These are phyloP conservation scores for Osmanthus fragrans DNA, from an alignment of 257 asterid genomes.

Conservation along the genomic window DNA sequence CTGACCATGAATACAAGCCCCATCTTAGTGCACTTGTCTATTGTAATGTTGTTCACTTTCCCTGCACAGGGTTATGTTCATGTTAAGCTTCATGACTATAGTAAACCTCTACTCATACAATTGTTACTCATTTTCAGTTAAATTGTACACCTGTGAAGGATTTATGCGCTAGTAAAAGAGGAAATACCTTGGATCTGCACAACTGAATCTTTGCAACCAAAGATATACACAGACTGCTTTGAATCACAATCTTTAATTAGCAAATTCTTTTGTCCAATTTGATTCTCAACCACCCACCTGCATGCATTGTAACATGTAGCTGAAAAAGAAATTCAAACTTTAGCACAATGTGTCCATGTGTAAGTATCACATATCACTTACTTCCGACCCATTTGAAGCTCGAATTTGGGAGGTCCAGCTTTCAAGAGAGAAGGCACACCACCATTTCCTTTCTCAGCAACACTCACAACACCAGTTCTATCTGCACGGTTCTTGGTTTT, in stretches of 20 bases:
- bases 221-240: constrained; percentile 88
- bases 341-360: constrained; percentile 12
- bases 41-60: constrained; percentile 93
- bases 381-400: constrained; percentile 99
- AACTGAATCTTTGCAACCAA: constrained; percentile 92
- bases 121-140: background rate
- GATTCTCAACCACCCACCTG: constrained; percentile 99
- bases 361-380: constrained; percentile 45
- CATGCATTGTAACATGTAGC: constrained; percentile 20
- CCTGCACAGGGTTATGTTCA: constrained; percentile 46
- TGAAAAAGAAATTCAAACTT: constrained; percentile 17
- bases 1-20: constrained; percentile 92
- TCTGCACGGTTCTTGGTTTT: constrained; percentile 84
- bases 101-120: background rate
- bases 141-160: constrained; percentile 5
- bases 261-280: constrained; percentile 74
- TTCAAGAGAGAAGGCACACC: constrained; percentile 62
- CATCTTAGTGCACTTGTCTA: constrained; percentile 97
- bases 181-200: constrained; percentile 77
- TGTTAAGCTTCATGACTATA: background rate
- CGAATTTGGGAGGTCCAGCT: constrained; percentile 87
- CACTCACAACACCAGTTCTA: constrained; percentile 65
- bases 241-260: constrained; percentile 94
- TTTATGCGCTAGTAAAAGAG: background rate
- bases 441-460: constrained; percentile 50